These are phyloP conservation scores for Tetrahymena thermophila DNA, from an alignment of 73 alveolate species.

Conservation along the genomic window DNA sequence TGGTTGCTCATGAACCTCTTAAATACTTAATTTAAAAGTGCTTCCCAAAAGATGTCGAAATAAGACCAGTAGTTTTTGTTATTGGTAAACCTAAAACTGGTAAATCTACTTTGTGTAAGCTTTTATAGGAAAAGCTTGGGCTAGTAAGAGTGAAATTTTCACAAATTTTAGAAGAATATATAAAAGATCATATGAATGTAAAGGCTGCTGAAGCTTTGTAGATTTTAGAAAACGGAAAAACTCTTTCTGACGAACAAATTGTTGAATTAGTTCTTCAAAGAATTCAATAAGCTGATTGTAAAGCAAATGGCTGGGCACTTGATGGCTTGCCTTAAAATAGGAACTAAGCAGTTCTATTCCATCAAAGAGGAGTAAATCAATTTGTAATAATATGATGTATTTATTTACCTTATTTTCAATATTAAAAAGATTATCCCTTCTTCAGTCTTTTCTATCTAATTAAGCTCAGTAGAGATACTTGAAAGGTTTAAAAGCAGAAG, in stretches of 20 bases:
- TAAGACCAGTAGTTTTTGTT: slow-evolving; percentile 61
- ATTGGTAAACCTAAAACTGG: slow-evolving; percentile 88
- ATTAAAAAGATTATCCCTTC: slow-evolving; percentile 7
- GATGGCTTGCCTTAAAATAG: slow-evolving; percentile 93
- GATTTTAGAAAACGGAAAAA: slow-evolving; percentile 60
- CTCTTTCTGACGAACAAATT: slow-evolving; percentile 71
- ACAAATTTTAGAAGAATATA: slow-evolving; percentile 45
- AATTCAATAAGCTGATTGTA: slow-evolving; percentile 70
- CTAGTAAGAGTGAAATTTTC: slow-evolving; percentile 58
- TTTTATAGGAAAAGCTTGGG: slow-evolving; percentile 63
- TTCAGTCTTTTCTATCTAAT: not conserved
- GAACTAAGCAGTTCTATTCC: slow-evolving; percentile 71
- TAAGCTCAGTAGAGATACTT: not conserved
- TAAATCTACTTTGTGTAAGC: slow-evolving; percentile 68
- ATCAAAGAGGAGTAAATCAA: slow-evolving; percentile 63
- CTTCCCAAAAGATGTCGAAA: slow-evolving; percentile 54
- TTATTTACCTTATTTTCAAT: not conserved
- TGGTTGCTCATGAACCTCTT: slow-evolving; percentile 69
- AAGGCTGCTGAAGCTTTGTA: slow-evolving; percentile 57
- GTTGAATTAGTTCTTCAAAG: slow-evolving; percentile 74
- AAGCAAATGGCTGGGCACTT: slow-evolving; percentile 67
- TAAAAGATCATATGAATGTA: slow-evolving; percentile 51
- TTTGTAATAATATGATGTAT: slow-evolving; percentile 8
- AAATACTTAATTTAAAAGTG: slow-evolving; percentile 56
- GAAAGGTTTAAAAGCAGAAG: not conserved